Conservation (phyloP, 106 monocot genomes). For the Dioscorea zingiberensis region DNA sequence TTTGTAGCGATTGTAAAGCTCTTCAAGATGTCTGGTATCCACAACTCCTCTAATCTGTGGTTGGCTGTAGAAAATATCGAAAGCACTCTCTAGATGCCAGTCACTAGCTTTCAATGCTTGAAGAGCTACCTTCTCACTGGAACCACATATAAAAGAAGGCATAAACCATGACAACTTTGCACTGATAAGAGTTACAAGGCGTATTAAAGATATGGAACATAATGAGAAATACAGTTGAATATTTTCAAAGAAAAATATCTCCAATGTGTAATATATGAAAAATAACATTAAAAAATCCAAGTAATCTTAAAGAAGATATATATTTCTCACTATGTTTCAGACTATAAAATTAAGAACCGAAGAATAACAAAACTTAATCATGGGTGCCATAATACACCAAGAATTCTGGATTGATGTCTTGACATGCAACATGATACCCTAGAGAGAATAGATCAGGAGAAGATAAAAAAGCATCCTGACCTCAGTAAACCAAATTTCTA, state of each 20-base stretch:
- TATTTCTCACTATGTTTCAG: no score
- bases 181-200: not conserved
- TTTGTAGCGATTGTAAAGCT: slow-evolving; percentile 85
- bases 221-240: not conserved
- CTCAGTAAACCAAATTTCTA: no score
- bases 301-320: not conserved
- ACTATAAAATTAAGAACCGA: no score
- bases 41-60: slow-evolving; percentile 70
- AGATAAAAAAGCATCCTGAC: no score
- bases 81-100: slow-evolving; percentile 96
- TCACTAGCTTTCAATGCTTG: slow-evolving; percentile 93
- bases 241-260: not conserved
- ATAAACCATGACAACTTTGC: no score
- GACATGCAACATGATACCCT: no score
- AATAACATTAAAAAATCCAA: not conserved
- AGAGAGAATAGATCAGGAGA: no score
- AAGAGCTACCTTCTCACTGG: slow-evolving; percentile 83
- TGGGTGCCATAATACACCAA: no score
- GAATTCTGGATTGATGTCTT: no score
- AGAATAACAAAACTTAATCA: no score
- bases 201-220: not conserved
- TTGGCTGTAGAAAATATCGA: slow-evolving; percentile 91
- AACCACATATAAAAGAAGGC: slow-evolving; percentile 5
- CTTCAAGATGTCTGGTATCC: slow-evolving; percentile 79
- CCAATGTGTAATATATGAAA: not conserved